phyloP scores from a whole-genome alignment of 2,329 filamentous ascomycete species.

The Niveomyces coronatus region DNA sequence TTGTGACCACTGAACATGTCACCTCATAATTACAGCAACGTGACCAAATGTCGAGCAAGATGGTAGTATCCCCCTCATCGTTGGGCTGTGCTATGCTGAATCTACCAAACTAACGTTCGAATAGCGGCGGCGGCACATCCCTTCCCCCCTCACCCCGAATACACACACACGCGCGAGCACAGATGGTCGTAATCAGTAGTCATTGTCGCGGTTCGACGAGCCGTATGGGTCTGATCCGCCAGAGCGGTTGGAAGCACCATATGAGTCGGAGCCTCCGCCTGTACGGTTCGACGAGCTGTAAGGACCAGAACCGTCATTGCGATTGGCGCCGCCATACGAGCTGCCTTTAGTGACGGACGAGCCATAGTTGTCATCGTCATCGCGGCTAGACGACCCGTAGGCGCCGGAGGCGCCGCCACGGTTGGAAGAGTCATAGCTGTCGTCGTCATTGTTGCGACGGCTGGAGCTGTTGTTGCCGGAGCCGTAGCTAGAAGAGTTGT shows the following conservation, averaged over 20 bases:
- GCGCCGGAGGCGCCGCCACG: conserved; percentile 4
- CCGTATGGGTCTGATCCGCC: conserved; percentile 14
- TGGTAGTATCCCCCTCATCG: too few species aligned
- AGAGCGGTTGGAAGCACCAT: conserved; percentile 12
- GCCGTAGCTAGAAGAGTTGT: conserved; percentile 7
- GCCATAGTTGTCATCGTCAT: too few species aligned
- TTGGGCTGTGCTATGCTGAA: too few species aligned
- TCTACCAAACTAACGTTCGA: too few species aligned
- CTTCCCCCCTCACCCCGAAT: too few species aligned
- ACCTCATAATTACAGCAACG: too few species aligned
- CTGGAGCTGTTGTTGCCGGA: conserved; percentile 30
- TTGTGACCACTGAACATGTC: too few species aligned
- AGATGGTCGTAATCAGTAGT: neutral
- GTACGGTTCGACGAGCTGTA: conserved; percentile 3
- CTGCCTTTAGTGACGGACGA: too few species aligned
- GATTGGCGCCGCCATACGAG: conserved; percentile 13
- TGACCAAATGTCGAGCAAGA: too few species aligned
- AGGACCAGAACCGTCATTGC: conserved; percentile 12
- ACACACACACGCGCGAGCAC: neutral
- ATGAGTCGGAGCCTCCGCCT: conserved; percentile 12
- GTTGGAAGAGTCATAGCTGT: conserved; percentile 12
- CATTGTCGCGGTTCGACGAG: conserved; percentile 9
- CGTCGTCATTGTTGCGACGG: conserved; percentile 31
- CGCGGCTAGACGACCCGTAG: conserved; percentile 4
- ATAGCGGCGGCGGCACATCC: too few species aligned